Evolutionary conservation across 495 filamentous ascomycete genomes (phyloP), one percentile per base, ranked within the genome.

Genomic region (Neurospora sp.): DNA sequence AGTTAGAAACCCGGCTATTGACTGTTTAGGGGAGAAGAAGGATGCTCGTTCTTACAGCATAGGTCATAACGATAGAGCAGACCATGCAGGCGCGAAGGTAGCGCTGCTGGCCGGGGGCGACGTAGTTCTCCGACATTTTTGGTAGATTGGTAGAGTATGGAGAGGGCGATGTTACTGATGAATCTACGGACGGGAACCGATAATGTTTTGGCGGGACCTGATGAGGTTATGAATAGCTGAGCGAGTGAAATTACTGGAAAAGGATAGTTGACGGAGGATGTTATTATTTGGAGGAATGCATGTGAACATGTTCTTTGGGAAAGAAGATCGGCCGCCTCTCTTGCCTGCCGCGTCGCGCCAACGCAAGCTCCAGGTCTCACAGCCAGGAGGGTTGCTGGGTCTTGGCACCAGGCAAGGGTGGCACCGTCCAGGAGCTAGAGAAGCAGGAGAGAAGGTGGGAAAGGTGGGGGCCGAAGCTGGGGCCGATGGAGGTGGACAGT

Each of bases 11-110:
- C 35, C 39, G 7, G 69, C 27, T 72, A 73, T 75, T 77, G 79
- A 66, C 70, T 71, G 39, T 59, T 5, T 69, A 38, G 69, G 41
- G 35, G 70, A 23, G 27, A 39, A 42, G 54, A 72, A 69, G 69
- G 35, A 10, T 54, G 39, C 70, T 46, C 72, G 23, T 82, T 82
- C 88, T 77, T 85, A 94, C 92, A 71, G 85, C 87, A 74, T 91
- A 88, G 18, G 89, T 88, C 84, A 94, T 93, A 72, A 99, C 92
- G 77, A 97, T 91, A 8, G 92, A 92, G 88, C 96, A 99, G 74
- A 98, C 93, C 96, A 99, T 98, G 86, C 96, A 99, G 73, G 96
- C 96, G 77, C 96, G 94, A 62, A 97, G 88, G 76, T 92, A 89
- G 82, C 94, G 92, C 83, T 88, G 87, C 79, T 93, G 91, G 77